Conservation (phyloP, 805 yeast species). For the Maudiozyma turicensis region DNA sequence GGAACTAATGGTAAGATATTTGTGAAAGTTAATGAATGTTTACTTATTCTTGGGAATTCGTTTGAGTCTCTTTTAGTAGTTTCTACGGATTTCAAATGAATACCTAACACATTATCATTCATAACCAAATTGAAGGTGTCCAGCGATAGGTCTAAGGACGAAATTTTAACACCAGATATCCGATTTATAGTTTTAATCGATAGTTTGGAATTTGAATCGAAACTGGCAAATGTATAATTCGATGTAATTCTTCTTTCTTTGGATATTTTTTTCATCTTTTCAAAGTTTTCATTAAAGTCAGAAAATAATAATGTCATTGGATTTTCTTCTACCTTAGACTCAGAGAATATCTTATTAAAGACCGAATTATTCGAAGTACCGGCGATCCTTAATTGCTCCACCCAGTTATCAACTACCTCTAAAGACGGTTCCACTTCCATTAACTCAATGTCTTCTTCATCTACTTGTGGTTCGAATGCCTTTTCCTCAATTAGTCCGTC, state of each 20-base stretch:
- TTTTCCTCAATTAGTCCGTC: constrained; percentile 33
- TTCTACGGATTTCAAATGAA: constrained; percentile 17
- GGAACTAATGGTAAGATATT: constrained; percentile 12
- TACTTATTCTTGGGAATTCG: constrained; percentile 31
- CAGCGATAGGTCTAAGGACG: neutral
- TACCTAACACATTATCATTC: constrained; percentile 2
- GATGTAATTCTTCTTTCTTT: constrained; percentile 23
- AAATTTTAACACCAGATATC: constrained; percentile 6
- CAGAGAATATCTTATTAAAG: constrained; percentile 20
- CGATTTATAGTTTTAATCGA: constrained; percentile 7
- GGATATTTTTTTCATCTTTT: constrained; percentile 19
- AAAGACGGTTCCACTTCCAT: constrained; percentile 37
- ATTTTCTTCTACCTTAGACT: constrained; percentile 2
- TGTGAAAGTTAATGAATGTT: constrained; percentile 30
- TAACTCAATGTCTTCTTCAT: constrained; percentile 37
- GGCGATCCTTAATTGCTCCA: constrained; percentile 49
- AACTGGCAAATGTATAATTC: constrained; percentile 15
- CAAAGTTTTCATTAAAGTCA: constrained; percentile 32
- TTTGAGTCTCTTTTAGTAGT: constrained; percentile 23
- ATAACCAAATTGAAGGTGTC: neutral
- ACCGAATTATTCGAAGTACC: constrained; percentile 23
- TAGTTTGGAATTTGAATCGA: constrained; percentile 14
- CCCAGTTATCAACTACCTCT: constrained; percentile 53
- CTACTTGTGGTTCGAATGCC: constrained; percentile 59
- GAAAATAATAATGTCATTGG: constrained; percentile 28